Conservation (phyloP, 768 basidiomycete species). For the Hypholoma fasciculare region DNA sequence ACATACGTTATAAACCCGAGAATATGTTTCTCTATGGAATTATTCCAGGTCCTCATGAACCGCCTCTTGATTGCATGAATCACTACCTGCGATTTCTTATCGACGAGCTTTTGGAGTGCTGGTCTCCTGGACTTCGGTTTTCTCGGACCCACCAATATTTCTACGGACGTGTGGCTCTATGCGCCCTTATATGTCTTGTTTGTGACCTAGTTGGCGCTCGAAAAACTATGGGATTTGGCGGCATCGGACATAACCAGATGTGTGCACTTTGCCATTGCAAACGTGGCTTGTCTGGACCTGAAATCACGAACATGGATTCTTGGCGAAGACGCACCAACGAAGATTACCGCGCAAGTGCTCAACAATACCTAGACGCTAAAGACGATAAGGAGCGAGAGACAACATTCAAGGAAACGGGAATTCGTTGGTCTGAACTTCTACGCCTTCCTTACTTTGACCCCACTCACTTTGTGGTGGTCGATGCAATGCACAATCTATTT, state of each 20-base stretch:
- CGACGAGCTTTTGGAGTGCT: neutral
- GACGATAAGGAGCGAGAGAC: neutral
- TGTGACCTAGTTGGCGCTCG: slow-evolving; percentile 6
- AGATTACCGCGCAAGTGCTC: slow-evolving; percentile 14
- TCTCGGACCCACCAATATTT: neutral
- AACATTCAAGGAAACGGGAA: slow-evolving; percentile 19
- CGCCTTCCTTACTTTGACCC: slow-evolving; percentile 36
- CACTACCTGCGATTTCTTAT: neutral
- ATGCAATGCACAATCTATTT: slow-evolving; percentile 39
- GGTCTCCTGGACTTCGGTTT: neutral
- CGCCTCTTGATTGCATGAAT: neutral
- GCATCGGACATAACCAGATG: neutral
- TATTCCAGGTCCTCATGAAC: neutral
- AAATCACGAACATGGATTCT: slow-evolving; percentile 9
- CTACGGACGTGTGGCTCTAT: slow-evolving; percentile 2
- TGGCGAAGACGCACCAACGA: slow-evolving; percentile 4
- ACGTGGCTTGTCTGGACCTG: neutral
- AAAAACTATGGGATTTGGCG: slow-evolving; percentile 3
- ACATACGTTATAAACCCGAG: neutral
- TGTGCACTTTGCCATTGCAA: slow-evolving; percentile 7
- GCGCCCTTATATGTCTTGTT: slow-evolving; percentile 3
- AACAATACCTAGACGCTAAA: slow-evolving; percentile 17
- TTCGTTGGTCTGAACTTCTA: slow-evolving; percentile 25
- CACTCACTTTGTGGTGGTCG: slow-evolving; percentile 25
- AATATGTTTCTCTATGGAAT: slow-evolving; percentile 1